Evolutionary conservation across 306 rosid species (phyloP).

Genomic region (Arachis hypogaea): DNA sequence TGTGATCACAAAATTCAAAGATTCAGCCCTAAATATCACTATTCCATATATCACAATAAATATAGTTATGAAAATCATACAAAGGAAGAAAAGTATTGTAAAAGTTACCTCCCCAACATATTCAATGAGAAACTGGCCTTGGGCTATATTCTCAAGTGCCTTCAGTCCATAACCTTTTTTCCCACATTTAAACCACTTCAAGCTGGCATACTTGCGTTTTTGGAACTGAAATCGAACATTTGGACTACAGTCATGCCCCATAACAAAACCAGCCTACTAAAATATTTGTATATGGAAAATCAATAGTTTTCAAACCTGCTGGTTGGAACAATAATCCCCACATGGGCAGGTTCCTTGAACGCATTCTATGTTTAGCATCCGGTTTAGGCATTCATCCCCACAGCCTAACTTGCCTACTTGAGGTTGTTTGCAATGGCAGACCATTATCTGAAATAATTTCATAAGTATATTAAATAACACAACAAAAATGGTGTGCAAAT

Average conservation of each 20-base stretch:
- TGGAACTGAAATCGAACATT: conserved; percentile 78
- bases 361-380: conserved; percentile 93
- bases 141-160: conserved; percentile 58
- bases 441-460: conserved; percentile 78
- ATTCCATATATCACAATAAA: conserved; percentile 28
- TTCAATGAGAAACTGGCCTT: conserved; percentile 93
- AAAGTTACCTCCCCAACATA: conserved; percentile 94
- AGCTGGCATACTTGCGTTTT: conserved; percentile 75
- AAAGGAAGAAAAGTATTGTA: conserved; percentile 25
- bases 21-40: conserved; percentile 28
- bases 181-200: conserved; percentile 84
- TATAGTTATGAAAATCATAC: conserved; percentile 10
- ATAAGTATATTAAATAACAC: conserved; percentile 33
- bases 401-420: conserved; percentile 73
- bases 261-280: conserved; percentile 30
- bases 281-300: conserved; percentile 23
- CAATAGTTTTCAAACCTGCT: conserved; percentile 69
- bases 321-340: conserved; percentile 87
- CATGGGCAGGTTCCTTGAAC: conserved; percentile 94
- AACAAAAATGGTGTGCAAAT: conserved; percentile 14
- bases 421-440: conserved; percentile 81
- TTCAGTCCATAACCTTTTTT: conserved; percentile 95
- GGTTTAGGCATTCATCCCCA: conserved; percentile 94
- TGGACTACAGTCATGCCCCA: conserved; percentile 40
- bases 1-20: conserved; percentile 23